phyloP scores from a whole-genome alignment of 2,329 filamentous ascomycete species.

The Pleomassaria siparia region DNA sequence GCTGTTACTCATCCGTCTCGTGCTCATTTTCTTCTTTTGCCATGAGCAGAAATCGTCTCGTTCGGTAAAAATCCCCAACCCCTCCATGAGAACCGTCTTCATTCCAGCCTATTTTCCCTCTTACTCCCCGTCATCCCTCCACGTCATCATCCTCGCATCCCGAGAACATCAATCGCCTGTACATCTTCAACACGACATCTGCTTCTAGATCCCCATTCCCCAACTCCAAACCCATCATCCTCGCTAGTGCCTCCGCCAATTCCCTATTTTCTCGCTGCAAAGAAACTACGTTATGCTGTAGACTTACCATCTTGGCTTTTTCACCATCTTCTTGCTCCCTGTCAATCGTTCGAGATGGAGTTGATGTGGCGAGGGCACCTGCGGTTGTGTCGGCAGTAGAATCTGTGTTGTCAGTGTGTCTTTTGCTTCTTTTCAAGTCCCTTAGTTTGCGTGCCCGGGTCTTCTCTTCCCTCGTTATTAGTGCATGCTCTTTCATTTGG shows the following conservation, averaged over 20 bases:
- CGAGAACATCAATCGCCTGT: neutral
- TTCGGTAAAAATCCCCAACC: too few species aligned
- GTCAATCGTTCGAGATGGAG: neutral
- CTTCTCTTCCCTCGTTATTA: slow-evolving; percentile 11
- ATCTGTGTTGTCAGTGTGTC: neutral
- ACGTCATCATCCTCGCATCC: too few species aligned
- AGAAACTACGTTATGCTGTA: slow-evolving; percentile 20
- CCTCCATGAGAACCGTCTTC: too few species aligned
- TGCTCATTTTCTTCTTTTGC: too few species aligned
- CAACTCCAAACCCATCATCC: slow-evolving; percentile 26
- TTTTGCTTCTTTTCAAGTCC: slow-evolving; percentile 6
- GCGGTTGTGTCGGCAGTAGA: neutral
- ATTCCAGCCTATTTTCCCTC: too few species aligned
- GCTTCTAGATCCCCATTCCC: slow-evolving; percentile 15
- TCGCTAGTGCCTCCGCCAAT: slow-evolving; percentile 27
- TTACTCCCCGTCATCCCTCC: too few species aligned
- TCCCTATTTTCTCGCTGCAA: slow-evolving; percentile 30
- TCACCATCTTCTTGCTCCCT: neutral
- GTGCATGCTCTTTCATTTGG: slow-evolving; percentile 28
- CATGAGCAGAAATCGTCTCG: too few species aligned
- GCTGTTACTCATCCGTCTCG: too few species aligned
- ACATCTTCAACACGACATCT: slow-evolving; percentile 7
- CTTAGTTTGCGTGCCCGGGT: slow-evolving; percentile 7
- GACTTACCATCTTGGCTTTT: slow-evolving; percentile 17
- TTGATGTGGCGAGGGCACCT: neutral